These are phyloP conservation scores for Cystofilobasidium macerans DNA, from an alignment of 768 basidiomycete genomes.

Conservation along the genomic window DNA sequence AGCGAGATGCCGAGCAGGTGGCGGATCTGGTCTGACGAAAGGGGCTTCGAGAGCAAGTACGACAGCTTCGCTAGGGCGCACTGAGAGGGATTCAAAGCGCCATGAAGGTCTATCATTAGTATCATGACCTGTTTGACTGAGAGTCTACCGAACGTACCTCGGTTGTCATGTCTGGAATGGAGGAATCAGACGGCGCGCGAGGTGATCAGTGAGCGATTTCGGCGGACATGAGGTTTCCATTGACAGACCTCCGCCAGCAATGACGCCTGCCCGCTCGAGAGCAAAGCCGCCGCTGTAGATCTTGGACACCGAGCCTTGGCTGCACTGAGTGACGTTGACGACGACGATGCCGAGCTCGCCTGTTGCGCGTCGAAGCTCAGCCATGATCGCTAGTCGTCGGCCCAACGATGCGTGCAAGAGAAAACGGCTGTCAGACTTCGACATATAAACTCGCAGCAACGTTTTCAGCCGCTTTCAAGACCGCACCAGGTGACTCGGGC, in stretches of 20 bases:
- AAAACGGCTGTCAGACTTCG: no score
- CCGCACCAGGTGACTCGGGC: slow-evolving; percentile 50
- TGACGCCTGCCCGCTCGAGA: slow-evolving; percentile 21
- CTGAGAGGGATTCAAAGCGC: no score
- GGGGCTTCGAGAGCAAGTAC: slow-evolving; percentile 76
- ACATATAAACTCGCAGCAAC: no score
- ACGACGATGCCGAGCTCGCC: slow-evolving; percentile 43
- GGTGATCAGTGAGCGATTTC: not conserved
- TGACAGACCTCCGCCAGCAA: slow-evolving; percentile 21
- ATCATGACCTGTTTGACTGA: no score
- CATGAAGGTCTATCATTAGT: no score
- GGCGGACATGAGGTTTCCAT: no score
- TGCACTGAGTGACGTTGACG: slow-evolving; percentile 83
- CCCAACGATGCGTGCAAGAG: not conserved
- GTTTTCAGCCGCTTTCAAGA: no score
- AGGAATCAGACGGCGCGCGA: not conserved
- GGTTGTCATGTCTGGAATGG: slow-evolving; percentile 72
- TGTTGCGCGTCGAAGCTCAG: slow-evolving; percentile 14
- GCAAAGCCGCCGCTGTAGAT: slow-evolving; percentile 46
- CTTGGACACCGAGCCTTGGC: slow-evolving; percentile 72
- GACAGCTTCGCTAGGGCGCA: slow-evolving; percentile 81
- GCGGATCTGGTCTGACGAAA: slow-evolving; percentile 57
- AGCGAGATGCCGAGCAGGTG: slow-evolving; percentile 63
- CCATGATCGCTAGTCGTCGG: slow-evolving; percentile 4
- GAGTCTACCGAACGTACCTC: slow-evolving; percentile 53